Conservation (phyloP, 1,139 yeast species). For the Cylindricascospora bacillispora region DNA sequence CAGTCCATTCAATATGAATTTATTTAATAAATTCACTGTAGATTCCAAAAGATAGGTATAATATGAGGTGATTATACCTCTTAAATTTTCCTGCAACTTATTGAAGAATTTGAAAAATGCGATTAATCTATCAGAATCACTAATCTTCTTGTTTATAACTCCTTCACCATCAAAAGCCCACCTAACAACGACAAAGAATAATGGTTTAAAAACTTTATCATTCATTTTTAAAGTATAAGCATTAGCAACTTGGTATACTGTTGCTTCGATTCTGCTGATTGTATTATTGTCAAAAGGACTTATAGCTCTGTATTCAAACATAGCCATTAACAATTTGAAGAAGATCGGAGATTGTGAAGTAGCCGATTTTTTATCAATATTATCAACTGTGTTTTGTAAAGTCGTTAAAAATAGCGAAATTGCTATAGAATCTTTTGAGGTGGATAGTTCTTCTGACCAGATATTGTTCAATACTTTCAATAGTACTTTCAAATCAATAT, state of each 20-base stretch:
- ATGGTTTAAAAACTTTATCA: conserved; percentile 86
- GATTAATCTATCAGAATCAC: conserved; percentile 42
- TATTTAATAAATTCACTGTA: conserved; percentile 40
- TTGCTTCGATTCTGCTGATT: conserved; percentile 66
- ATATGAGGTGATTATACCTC: conserved; percentile 78
- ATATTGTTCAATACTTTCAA: conserved; percentile 47
- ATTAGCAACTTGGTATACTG: conserved; percentile 63
- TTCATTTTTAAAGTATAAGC: conserved; percentile 78
- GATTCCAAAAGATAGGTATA: conserved; percentile 76
- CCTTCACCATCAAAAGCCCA: conserved; percentile 90
- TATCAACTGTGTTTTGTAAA: conserved; percentile 52
- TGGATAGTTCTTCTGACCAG: conserved; percentile 44
- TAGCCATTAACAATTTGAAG: conserved; percentile 54
- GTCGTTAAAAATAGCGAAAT: conserved; percentile 60
- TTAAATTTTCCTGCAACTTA: conserved; percentile 70
- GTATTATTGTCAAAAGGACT: conserved; percentile 58
- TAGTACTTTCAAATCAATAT: conserved; percentile 54
- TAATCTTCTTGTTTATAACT: conserved; percentile 31
- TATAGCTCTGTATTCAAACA: conserved; percentile 56
- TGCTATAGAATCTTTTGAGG: conserved; percentile 32
- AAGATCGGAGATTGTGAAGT: conserved; percentile 56
- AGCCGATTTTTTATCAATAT: conserved; percentile 62
- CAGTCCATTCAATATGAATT: conserved; percentile 32
- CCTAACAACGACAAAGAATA: conserved; percentile 75
- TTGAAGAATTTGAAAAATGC: conserved; percentile 82